Percentiles rank a stretch among this genome's conserved stretches.
phyloP scores from a whole-genome alignment of 169 alveolate species.

The Cryptosporidium sp. region DNA sequence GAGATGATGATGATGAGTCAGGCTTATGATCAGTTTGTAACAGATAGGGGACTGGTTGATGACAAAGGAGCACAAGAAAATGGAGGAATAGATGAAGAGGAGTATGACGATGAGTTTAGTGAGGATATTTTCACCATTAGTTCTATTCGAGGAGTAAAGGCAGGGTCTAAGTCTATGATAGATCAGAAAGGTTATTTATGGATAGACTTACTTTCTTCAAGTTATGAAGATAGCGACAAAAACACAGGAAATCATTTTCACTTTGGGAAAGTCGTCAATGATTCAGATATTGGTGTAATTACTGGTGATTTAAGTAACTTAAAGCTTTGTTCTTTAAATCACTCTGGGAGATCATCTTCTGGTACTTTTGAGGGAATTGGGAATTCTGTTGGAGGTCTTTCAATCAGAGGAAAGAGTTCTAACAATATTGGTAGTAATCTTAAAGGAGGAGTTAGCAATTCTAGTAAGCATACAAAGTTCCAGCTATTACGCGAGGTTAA shows the following conservation, averaged over 20 bases:
- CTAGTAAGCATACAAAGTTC: slow-evolving; percentile 17
- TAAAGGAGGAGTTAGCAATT: neutral
- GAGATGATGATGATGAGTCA: slow-evolving; percentile 51
- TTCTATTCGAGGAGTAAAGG: neutral
- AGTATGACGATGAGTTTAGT: slow-evolving; percentile 42
- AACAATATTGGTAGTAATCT: neutral
- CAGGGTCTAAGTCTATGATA: neutral
- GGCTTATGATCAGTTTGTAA: neutral
- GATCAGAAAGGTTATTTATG: slow-evolving; percentile 44
- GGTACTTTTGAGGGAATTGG: neutral
- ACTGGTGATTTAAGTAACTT: slow-evolving; percentile 5
- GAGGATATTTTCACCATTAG: slow-evolving; percentile 5
- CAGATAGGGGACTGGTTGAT: neutral
- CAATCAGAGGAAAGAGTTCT: neutral
- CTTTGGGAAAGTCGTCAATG: neutral
- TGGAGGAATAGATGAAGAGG: slow-evolving; percentile 17
- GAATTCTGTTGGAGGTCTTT: neutral
- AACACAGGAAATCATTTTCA: neutral
- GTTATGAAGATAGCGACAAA: neutral
- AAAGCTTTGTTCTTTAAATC: neutral
- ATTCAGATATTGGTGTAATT: slow-evolving; percentile 20
- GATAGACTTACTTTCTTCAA: slow-evolving; percentile 21
- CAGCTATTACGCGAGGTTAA: slow-evolving; percentile 32
- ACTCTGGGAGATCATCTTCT: neutral
- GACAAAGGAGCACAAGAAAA: neutral